Base-by-base conservation (phyloP, 2,329 filamentous ascomycete species). In the Ophiostoma sp. region DNA sequence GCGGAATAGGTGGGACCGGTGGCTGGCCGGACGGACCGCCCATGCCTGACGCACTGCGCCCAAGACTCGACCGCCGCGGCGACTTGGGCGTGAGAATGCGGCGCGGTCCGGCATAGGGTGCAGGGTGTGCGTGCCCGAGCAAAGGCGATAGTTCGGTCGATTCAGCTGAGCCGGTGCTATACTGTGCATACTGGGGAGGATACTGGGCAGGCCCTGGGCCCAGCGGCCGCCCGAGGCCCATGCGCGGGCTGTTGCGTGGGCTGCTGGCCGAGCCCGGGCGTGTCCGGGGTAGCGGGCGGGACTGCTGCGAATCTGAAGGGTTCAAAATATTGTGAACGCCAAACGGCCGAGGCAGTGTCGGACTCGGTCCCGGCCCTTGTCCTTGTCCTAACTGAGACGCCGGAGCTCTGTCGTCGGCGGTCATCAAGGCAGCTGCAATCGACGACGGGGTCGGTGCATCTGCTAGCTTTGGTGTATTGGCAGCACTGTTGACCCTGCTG, bases 81-180 rank as follows among this genome's bases (percentile, higher is more conserved):
- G 87, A 87, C 71, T 82, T 81, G 0, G 87, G 85, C 11, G 84
- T 87, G 70, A 87, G 74, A n/a, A 85, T 81, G 45, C 82, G 81
- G 71, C 72, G 66, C 4, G 64, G 42, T 1, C 27, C 64, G 16
- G 16, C 16, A 18, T 63, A 63, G 3, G 60, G 9, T 11, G 60
- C 40, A 18, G 60, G 38, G 67, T 76, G 75, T 38, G 76, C 74
- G 38, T 77, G 76, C 38, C 66, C 49, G 9, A 72, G 68, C 9
- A 40, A 42, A 65, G 66, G 73, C 67, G 74, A 76, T 27, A 27
- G 27, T 27, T 27, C 27, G 27, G 27, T 27, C 38, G 77, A 70
- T 5, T 75, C 72, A 1, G 75, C 73, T 11, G 62, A 41, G 16
- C 41, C 58, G 38, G 58, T 27, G 4, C 55, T 38, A 42, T 62